Base-by-base conservation (phyloP, 805 yeast species). In the Candida pseudoglaebosa region DNA sequence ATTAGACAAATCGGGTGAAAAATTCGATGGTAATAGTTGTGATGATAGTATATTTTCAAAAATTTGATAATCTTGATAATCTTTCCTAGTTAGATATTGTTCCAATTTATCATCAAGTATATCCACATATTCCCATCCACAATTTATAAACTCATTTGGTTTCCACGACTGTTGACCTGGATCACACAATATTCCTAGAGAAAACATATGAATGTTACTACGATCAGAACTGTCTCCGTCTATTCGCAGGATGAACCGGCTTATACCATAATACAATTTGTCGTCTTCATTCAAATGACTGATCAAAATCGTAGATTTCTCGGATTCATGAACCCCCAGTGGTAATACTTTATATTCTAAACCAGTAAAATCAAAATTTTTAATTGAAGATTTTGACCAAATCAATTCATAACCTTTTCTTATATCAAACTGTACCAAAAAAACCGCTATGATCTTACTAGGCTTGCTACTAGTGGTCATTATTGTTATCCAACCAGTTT, bases 321-420 rank as follows among this genome's bases (percentile, higher is more conserved):
- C 45, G 24, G 47, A 50, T 38, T 66, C 65, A 43, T 67, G 73
- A 29, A 68, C 54, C 2, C 73, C 73, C 0, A 70, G 62, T 6
- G 73, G 74, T 21, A 68, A 48, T 10, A 56, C 52, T 38, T 63
- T 64, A 46, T 54, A 65, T 39, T 68, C 74, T 24, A 68, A 52
- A 4, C 71, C 71, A 12, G 45, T 46, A 17, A 62, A 45, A 24
- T 51, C 44, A 13, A 60, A 37, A 28, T 37, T 34, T 5, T 40
- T 16, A n/a, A 26, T 17, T 4, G 42, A 18, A n/a, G 56, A 45
- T 30, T 54, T 54, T 15, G 56, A 45, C 71, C 71, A 68, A n/a
- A 57, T 56, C 36, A 66, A 42, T 31, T 57, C 55, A 47, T 68
- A 66, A 22, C 73, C 74, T 4, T 48, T 38, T 14, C 49, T 51